These are phyloP conservation scores for Serendipita sp. DNA, from an alignment of 768 basidiomycete species.

Conservation along the genomic window DNA sequence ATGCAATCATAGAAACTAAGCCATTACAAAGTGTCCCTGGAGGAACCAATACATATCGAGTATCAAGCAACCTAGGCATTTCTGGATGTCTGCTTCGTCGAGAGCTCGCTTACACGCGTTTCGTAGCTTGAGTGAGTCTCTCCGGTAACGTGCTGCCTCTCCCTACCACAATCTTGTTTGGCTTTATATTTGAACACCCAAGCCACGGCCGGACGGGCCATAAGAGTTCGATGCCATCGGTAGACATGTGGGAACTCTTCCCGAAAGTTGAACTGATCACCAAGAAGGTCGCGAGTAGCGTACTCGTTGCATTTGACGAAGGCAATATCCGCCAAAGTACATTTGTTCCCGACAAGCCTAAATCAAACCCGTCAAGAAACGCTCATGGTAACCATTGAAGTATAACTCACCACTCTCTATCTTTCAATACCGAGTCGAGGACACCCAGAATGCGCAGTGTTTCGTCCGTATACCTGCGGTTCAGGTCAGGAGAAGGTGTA, in stretches of 20 bases:
- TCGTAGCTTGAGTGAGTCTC: neutral
- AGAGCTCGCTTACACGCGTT: neutral
- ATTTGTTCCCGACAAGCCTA: conserved; percentile 7
- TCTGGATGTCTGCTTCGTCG: neutral
- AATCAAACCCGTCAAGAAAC: neutral
- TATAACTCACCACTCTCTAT: conserved; percentile 8
- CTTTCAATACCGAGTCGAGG: conserved; percentile 12
- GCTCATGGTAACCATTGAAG: neutral
- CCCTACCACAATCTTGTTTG: neutral
- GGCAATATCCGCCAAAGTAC: conserved; percentile 6
- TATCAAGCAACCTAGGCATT: no score
- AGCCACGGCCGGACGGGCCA: conserved; percentile 4
- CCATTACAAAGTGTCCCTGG: no score
- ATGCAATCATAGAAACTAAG: no score
- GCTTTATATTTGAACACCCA: conserved; percentile 8
- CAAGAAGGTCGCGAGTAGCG: conserved; percentile 2
- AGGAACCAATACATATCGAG: no score
- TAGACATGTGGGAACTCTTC: conserved; percentile 7
- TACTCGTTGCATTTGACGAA: conserved; percentile 8
- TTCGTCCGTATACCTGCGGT: conserved; percentile 13
- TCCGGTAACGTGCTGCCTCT: conserved; percentile 3
- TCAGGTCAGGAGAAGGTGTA: neutral
- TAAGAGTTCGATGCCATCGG: neutral
- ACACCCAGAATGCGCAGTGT: conserved; percentile 11
- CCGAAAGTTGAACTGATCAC: conserved; percentile 1